Percentiles rank a stretch among this genome's conserved stretches.
These are phyloP conservation scores for Biscutella laevigata DNA, from an alignment of 441 rosid species.

Conservation along the genomic window DNA sequence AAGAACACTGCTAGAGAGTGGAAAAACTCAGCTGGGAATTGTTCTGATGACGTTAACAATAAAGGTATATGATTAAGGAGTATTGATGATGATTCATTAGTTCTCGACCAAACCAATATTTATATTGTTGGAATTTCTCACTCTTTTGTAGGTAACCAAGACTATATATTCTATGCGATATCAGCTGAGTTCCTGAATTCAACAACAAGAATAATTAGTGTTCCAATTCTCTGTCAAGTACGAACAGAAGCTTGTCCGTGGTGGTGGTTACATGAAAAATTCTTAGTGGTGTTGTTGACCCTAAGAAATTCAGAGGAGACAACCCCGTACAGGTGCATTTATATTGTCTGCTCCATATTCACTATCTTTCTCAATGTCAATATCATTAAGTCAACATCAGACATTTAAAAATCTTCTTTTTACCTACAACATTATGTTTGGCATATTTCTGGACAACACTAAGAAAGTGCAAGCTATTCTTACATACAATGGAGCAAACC, in stretches of 20 bases:
- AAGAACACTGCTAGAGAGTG: constrained; percentile 72
- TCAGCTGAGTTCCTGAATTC: constrained; percentile 79
- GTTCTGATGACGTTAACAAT: constrained; percentile 75
- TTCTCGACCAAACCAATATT: neutral
- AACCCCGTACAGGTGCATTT: constrained; percentile 67
- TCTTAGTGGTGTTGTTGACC: constrained; percentile 68
- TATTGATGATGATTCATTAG: neutral
- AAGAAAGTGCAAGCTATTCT: constrained; percentile 96
- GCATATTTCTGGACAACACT: constrained; percentile 92
- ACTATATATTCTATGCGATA: constrained; percentile 85
- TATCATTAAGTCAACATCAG: neutral
- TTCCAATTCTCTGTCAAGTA: constrained; percentile 90
- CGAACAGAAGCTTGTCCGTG: constrained; percentile 96
- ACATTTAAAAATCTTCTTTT: neutral
- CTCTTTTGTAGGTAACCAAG: constrained; percentile 55
- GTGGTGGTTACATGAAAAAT: constrained; percentile 98
- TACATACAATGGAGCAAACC: constrained; percentile 62
- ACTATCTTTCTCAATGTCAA: neutral
- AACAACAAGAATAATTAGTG: constrained; percentile 83
- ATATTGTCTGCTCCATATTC: neutral
- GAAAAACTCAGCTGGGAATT: constrained; percentile 82
- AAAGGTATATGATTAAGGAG: constrained; percentile 46
- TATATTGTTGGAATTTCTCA: neutral
- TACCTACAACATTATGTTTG: constrained; percentile 81
- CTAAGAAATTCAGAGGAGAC: constrained; percentile 85